Percentiles rank a stretch among this genome's conserved stretches.
These are phyloP conservation scores for Linum lewisii DNA, from an alignment of 345 rosid genomes.

Conservation along the genomic window DNA sequence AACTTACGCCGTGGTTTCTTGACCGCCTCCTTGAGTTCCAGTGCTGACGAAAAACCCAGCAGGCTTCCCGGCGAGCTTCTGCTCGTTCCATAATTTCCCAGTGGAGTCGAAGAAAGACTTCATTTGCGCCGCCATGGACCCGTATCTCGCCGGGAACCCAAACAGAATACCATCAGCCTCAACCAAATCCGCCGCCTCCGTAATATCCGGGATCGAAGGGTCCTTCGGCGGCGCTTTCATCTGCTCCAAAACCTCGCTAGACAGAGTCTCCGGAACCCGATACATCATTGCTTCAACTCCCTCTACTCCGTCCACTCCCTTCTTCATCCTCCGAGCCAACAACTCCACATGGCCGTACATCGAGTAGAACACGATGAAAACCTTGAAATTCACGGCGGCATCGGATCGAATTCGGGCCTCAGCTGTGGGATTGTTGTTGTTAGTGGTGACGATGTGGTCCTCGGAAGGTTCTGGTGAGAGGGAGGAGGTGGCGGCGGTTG, in stretches of 20 bases:
- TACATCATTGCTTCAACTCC: constrained; percentile 50
- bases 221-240: constrained; percentile 53
- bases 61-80: constrained; percentile 23
- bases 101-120: constrained; percentile 70
- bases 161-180: constrained; percentile 55
- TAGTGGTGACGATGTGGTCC: not conserved
- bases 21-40: constrained; percentile 51
- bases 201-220: constrained; percentile 37
- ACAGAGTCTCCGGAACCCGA: constrained; percentile 56
- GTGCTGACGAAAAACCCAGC: constrained; percentile 50
- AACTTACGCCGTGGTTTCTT: constrained; percentile 25
- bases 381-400: constrained; percentile 17
- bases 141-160: constrained; percentile 77
- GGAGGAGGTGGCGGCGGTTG: not conserved
- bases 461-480: not conserved
- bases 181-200: constrained; percentile 40
- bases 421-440: not conserved
- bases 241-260: constrained; percentile 36
- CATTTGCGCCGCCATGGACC: constrained; percentile 80
- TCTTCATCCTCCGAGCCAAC: constrained; percentile 60
- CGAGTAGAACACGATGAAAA: constrained; percentile 52
- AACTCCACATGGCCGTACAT: constrained; percentile 75
- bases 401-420: not conserved
- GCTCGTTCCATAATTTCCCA: constrained; percentile 48
- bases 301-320: constrained; percentile 45